A percentile compares a stretch with the other conserved stretches of the same genome.
phyloP scores from a whole-genome alignment of 805 yeast species.

The Metahyphopichia silvanorum region DNA sequence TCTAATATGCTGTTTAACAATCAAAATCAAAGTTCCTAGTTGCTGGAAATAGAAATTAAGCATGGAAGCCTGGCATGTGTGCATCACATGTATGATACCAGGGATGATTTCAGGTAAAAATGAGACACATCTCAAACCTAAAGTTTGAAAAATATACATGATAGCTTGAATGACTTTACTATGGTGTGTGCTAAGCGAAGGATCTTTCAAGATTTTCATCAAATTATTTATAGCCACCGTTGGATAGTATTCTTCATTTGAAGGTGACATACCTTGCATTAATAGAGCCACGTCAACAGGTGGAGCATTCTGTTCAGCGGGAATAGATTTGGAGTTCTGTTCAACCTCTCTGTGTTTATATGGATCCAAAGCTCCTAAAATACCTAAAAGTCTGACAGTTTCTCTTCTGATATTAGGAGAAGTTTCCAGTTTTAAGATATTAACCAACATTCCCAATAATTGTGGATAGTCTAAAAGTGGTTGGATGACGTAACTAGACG shows the following conservation, averaged over 20 bases:
- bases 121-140: slow-evolving; percentile 87
- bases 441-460: slow-evolving; percentile 74
- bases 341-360: slow-evolving; percentile 92
- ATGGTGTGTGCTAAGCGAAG: slow-evolving; percentile 81
- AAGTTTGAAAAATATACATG: slow-evolving; percentile 82
- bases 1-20: slow-evolving; percentile 87
- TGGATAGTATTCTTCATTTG: slow-evolving; percentile 89
- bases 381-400: slow-evolving; percentile 85
- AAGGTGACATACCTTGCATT: slow-evolving; percentile 93
- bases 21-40: slow-evolving; percentile 69
- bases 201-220: slow-evolving; percentile 80
- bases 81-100: slow-evolving; percentile 82
- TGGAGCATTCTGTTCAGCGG: slow-evolving; percentile 79
- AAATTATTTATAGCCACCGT: slow-evolving; percentile 88
- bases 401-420: slow-evolving; percentile 76
- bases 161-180: slow-evolving; percentile 92
- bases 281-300: slow-evolving; percentile 85
- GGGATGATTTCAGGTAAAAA: slow-evolving; percentile 86
- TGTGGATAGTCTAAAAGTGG: slow-evolving; percentile 93
- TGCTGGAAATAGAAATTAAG: slow-evolving; percentile 89
- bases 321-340: slow-evolving; percentile 51
- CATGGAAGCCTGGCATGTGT: slow-evolving; percentile 71
- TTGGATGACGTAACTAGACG: slow-evolving; percentile 92
- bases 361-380: slow-evolving; percentile 95
- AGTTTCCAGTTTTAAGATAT: slow-evolving; percentile 77